phyloP scores from a whole-genome alignment of 768 basidiomycete species.

The Boletus rubescentipes region DNA sequence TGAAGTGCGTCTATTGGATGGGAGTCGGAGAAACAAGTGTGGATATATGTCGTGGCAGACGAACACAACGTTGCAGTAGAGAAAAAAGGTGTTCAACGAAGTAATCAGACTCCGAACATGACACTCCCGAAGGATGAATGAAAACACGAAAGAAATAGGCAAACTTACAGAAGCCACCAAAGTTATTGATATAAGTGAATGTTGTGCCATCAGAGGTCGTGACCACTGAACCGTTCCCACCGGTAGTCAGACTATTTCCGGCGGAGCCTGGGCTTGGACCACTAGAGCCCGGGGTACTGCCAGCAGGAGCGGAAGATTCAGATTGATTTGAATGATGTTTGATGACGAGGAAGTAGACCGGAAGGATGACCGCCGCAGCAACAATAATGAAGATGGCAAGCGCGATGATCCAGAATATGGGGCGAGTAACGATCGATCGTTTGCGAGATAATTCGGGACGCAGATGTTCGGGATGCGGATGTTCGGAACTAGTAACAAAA shows the following conservation, averaged over 20 bases:
- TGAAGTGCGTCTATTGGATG: neutral
- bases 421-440: constrained; percentile 21
- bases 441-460: constrained; percentile 10
- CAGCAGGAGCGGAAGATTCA: neutral
- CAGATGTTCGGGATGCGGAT: neutral
- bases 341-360: constrained; percentile 35
- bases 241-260: constrained; percentile 33
- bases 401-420: constrained; percentile 29
- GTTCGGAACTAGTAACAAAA: neutral
- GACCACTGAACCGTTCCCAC: constrained; percentile 69
- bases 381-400: constrained; percentile 31
- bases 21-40: neutral
- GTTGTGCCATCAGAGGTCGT: constrained; percentile 64
- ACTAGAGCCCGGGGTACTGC: neutral
- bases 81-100: neutral
- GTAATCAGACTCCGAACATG: neutral
- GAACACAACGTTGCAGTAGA: neutral
- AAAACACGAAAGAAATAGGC: neutral
- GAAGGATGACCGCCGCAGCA: constrained; percentile 42
- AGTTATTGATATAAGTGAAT: constrained; percentile 75
- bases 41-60: neutral
- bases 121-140: neutral
- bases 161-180: constrained; percentile 69
- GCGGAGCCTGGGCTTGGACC: neutral
- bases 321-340: constrained; percentile 15